These are phyloP conservation scores for Venturia asperata DNA, from an alignment of 2,329 filamentous ascomycete species.

Conservation along the genomic window DNA sequence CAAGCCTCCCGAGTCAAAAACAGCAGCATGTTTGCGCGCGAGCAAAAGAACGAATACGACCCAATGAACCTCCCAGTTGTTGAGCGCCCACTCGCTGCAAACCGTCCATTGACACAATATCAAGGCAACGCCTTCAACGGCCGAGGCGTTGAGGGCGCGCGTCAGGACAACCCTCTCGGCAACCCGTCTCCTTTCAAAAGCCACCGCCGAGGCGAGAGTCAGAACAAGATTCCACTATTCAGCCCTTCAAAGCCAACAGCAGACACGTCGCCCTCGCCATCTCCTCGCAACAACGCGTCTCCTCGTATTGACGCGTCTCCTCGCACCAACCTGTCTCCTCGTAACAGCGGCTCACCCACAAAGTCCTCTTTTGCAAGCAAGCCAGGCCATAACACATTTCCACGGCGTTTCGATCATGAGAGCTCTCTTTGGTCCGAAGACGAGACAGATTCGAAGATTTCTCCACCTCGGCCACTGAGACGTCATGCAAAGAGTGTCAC, in stretches of 20 bases:
- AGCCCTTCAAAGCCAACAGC: conserved; percentile 44
- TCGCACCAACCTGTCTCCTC: conserved; percentile 22
- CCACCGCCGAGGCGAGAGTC: conserved; percentile 48
- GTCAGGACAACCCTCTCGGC: conserved; percentile 40
- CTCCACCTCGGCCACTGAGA: conserved; percentile 61
- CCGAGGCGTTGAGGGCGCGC: conserved; percentile 47
- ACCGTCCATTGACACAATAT: conserved; percentile 51
- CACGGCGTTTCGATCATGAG: conserved; percentile 58
- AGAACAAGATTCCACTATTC: conserved; percentile 52
- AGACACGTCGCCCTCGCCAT: conserved; percentile 30
- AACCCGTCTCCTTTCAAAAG: neutral
- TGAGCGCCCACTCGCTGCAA: conserved; percentile 70
- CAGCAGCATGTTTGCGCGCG: conserved; percentile 91
- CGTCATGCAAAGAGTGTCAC: conserved; percentile 95
- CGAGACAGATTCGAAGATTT: conserved; percentile 25
- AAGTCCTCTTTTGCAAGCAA: conserved; percentile 79
- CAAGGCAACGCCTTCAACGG: conserved; percentile 65
- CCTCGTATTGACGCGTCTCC: conserved; percentile 22
- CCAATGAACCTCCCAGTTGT: conserved; percentile 68
- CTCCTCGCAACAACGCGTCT: conserved; percentile 25
- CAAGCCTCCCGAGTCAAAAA: conserved; percentile 94
- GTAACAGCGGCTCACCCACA: conserved; percentile 60
- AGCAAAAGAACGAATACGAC: conserved; percentile 89
- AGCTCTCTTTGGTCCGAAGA: conserved; percentile 55
- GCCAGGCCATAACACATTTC: conserved; percentile 53